Percentiles rank a stretch among this genome's conserved stretches.
phyloP scores from a whole-genome alignment of 495 filamentous ascomycete genomes.

The Penicillium pulvis region DNA sequence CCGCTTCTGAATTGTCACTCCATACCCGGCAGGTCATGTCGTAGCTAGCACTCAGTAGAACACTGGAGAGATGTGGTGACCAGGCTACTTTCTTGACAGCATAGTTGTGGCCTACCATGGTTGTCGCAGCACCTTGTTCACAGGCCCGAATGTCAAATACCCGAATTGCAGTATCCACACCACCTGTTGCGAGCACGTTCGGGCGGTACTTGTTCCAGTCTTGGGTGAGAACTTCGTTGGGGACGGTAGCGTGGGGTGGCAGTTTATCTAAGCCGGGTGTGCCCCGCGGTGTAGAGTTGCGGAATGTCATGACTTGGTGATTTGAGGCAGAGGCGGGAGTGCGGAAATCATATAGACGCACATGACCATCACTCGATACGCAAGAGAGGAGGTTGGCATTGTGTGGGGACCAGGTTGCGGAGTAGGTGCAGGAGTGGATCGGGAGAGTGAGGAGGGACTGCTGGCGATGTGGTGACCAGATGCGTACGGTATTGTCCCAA shows the following conservation, averaged over 20 bases:
- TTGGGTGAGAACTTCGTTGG: constrained; percentile 83
- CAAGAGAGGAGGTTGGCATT: constrained; percentile 75
- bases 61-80: constrained; percentile 87
- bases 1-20: constrained; percentile 68
- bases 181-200: constrained; percentile 78
- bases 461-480: constrained; percentile 78
- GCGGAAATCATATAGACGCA: constrained; percentile 88
- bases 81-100: constrained; percentile 82
- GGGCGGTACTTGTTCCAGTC: constrained; percentile 99
- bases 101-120: constrained; percentile 85
- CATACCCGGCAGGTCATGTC: constrained; percentile 97
- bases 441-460: constrained; percentile 81
- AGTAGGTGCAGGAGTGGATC: constrained; percentile 89
- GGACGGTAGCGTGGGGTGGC: constrained; percentile 42
- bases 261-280: constrained; percentile 37
- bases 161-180: constrained; percentile 85
- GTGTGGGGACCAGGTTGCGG: constrained; percentile 77
- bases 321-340: constrained; percentile 79
- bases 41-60: constrained; percentile 86
- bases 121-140: constrained; percentile 63
- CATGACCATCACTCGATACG: constrained; percentile 80
- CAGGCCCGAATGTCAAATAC: constrained; percentile 85
- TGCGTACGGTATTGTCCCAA: constrained; percentile 93
- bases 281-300: constrained; percentile 62
- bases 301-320: constrained; percentile 75